Conservation (phyloP, 768 basidiomycete species). For the Mycena crocata region DNA sequence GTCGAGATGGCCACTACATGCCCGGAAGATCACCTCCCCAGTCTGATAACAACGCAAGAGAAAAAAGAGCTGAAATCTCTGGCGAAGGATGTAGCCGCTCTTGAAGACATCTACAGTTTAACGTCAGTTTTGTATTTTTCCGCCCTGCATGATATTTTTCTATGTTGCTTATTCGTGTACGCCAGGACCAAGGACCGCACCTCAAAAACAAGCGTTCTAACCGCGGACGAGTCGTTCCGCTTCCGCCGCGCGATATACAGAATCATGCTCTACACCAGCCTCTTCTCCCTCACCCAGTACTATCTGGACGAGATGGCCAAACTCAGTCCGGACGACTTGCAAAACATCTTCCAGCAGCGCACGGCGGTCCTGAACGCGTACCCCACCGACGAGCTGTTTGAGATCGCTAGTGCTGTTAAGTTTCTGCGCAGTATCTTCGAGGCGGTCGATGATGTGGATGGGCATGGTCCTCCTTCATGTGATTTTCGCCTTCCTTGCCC, state of each 20-base stretch:
- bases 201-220: slow-evolving; percentile 6
- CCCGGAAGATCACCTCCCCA: slow-evolving; percentile 13
- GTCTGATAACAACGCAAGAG: slow-evolving; percentile 15
- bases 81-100: slow-evolving; percentile 7
- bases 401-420: slow-evolving; percentile 16
- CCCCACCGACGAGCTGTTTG: slow-evolving; percentile 18
- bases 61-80: slow-evolving; percentile 7
- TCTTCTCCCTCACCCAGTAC: slow-evolving; percentile 8
- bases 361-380: slow-evolving; percentile 11
- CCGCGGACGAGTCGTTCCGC: background rate
- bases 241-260: slow-evolving; percentile 28
- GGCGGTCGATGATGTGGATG: background rate
- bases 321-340: background rate
- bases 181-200: slow-evolving; percentile 9
- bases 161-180: too few relatives aligned
- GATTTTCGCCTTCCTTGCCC: too few relatives aligned
- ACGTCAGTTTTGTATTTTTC: slow-evolving; percentile 30
- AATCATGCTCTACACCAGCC: slow-evolving; percentile 20
- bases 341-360: background rate
- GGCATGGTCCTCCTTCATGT: background rate
- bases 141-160: background rate
- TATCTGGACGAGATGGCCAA: background rate
- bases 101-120: slow-evolving; percentile 40
- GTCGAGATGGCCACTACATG: slow-evolving; percentile 3
- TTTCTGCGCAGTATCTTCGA: slow-evolving; percentile 23